Evolutionary conservation across 2,329 filamentous ascomycete genomes (phyloP), one percentile per base, ranked within the genome.

Genomic region (Sporothrix protearum): DNA sequence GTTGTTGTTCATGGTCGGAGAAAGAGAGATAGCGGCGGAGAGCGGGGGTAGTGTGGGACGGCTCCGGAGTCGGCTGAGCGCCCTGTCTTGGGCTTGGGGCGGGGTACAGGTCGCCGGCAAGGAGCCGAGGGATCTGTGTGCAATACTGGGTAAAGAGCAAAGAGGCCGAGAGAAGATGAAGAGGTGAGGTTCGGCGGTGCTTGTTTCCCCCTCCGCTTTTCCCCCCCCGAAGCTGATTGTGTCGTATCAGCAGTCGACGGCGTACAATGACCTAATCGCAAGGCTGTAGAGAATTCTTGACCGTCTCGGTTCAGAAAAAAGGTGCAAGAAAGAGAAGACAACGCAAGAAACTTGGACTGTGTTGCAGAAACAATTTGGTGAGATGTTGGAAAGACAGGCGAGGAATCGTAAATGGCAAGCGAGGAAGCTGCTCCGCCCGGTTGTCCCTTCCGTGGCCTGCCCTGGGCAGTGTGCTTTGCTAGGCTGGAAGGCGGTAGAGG

Each of bases 1-100:
- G 64, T 59, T 72, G 49, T 67, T 72, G 55, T 64, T 75, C 70
- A 72, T 74, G n/a, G 3, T 61, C 6, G n/a, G 16, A n/a, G 47
- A 30, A 19, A n/a, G 30, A 42, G 42, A 22, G 30, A 12, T 2
- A 12, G 25, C n/a, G 14, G 53, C 39, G 36, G 28, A 16, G 30
- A 12, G 12, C 4, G 42, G 8, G 14, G 68, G 53, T 22, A 19
- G 45, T 42, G 57, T 30, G 49, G 22, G 22, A 10, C 25, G 33
- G 25, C 8, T n/a, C 67, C 36, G 51, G 36, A 7, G 14, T 10
- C 16, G 33, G 36, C n/a, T 16, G 1, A 51, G 28, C 14, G 16
- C 33, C 45, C 16, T 4, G 45, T 33, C 42, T n/a, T 5, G 16
- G 10, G 7, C 12, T 47, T 8, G 22, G 7, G 16, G 19, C 25